Evolutionary conservation across 352 stramenopile genomes (phyloP).

Genomic region (Pythium folliculosum): DNA sequence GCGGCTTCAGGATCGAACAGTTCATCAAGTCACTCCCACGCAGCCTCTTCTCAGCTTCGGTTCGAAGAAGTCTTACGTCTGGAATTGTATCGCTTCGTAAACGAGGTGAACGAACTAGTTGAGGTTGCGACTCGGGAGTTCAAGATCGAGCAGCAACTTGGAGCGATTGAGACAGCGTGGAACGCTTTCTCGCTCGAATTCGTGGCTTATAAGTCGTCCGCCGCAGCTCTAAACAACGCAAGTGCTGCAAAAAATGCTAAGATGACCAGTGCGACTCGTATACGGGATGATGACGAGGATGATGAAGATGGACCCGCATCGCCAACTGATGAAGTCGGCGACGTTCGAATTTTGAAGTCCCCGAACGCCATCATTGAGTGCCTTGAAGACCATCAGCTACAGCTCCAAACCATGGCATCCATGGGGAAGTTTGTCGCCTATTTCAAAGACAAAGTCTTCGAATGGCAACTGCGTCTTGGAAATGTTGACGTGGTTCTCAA

Average conservation of each 20-base stretch:
- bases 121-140: conserved; percentile 96
- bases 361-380: conserved; percentile 92
- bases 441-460: conserved; percentile 94
- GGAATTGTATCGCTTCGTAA: conserved; percentile 92
- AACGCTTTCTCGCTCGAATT: conserved; percentile 91
- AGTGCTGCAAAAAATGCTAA: conserved; percentile 8
- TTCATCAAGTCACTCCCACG: not conserved
- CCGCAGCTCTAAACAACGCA: conserved; percentile 5
- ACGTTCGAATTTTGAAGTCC: conserved; percentile 89
- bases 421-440: conserved; percentile 96
- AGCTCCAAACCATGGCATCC: conserved; percentile 95
- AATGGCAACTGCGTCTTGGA: conserved; percentile 92
- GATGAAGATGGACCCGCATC: conserved; percentile 36
- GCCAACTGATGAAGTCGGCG: conserved; percentile 34
- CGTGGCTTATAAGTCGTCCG: conserved; percentile 85
- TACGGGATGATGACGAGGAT: conserved; percentile 19
- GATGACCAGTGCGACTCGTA: not conserved
- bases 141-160: conserved; percentile 97
- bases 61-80: conserved; percentile 93
- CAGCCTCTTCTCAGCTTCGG: conserved; percentile 46
- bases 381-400: conserved; percentile 94
- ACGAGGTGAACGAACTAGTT: conserved; percentile 94
- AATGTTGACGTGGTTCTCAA: conserved; percentile 94
- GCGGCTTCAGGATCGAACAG: not conserved
- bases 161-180: conserved; percentile 91